Evolutionary conservation across 305 asterid species (phyloP), one percentile per base, ranked within the genome.

Genomic region (Fraxinus sp.): DNA sequence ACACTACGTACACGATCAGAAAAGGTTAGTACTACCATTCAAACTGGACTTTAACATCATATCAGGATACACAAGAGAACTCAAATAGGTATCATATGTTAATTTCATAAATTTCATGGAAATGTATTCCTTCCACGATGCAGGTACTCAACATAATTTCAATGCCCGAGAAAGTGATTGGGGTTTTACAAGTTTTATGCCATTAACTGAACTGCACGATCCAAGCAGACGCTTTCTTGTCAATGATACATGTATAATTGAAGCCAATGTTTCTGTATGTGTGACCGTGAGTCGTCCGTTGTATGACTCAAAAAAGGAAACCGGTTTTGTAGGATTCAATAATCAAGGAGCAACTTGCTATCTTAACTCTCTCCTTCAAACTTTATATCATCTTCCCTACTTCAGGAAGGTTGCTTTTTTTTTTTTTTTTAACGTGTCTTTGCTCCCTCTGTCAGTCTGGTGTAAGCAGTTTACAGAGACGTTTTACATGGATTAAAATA

Each of bases 331-430:
- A 37, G 95, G 95, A 59, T 87, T 91, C 68, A 87, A 88, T 76
- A 90, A 91, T 87, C 94, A 91, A 86, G 94, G 93, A 82, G 94
- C 94, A 4, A 91, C 93, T 46, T 90, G 93, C 83, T 91, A 91
- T 84, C 89, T 91, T 92, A 91, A 91, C 85, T 91, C 94, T 77
- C 91, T 91, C 77, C 90, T 91, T 55, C 94, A 90, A 81, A 88
- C 92, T 46, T 79, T 91, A 55, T 91, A 88, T 84, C 93, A 91
- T 84, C 88, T 90, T 79, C 94, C 94, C 80, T 91, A 75, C 81
- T 91, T 91, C 85, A 86, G 93, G 86, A 90, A 89, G 92, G 95
- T 91, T 79, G 80, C 6, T 16, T 32, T 28, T 11, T 7, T 10
- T 26, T 66, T 66, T 30, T 1, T 28, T 64, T 16, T 59, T 59